Evolutionary conservation across 1,139 yeast genomes (phyloP).

Genomic region (Zygosaccharomyces sapae): DNA sequence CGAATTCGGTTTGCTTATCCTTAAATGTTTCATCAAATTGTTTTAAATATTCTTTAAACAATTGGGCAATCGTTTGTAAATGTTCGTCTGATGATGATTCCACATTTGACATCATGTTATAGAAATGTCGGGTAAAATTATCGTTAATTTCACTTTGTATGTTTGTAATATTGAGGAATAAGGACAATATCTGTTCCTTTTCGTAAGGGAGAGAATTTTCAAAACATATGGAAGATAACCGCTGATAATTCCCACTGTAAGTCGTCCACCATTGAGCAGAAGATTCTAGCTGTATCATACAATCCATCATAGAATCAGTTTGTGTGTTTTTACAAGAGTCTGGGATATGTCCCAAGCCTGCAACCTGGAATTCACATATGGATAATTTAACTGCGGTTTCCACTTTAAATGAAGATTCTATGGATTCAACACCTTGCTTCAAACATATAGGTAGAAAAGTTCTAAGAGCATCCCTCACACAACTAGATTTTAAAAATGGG

Average conservation of each 20-base stretch:
- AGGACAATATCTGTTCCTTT: conserved; percentile 46
- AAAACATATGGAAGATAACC: conserved; percentile 46
- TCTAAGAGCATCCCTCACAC: conserved; percentile 34
- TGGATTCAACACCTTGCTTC: conserved; percentile 29
- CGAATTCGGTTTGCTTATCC: conserved; percentile 16
- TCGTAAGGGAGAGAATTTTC: conserved; percentile 51
- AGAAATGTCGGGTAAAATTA: conserved; percentile 18
- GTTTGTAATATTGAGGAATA: conserved; percentile 47
- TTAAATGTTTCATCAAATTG: conserved; percentile 9
- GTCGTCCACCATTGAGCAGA: conserved; percentile 59
- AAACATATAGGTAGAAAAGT: conserved; percentile 34
- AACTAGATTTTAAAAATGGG: conserved; percentile 29
- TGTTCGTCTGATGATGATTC: conserved; percentile 12
- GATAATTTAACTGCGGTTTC: conserved; percentile 48
- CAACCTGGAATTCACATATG: conserved; percentile 51
- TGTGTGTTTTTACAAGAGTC: conserved; percentile 15
- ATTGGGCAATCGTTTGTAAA: conserved; percentile 10
- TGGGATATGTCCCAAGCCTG: conserved; percentile 33
- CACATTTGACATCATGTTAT: conserved; percentile 9
- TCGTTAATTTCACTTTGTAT: conserved; percentile 29
- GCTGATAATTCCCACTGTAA: conserved; percentile 54
- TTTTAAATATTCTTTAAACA: conserved; percentile 14
- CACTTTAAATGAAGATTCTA: conserved; percentile 31
- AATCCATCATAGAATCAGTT: conserved; percentile 28
- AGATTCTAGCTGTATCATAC: conserved; percentile 43